These are phyloP conservation scores for Panus rudis DNA, from an alignment of 768 basidiomycete species.

Conservation along the genomic window DNA sequence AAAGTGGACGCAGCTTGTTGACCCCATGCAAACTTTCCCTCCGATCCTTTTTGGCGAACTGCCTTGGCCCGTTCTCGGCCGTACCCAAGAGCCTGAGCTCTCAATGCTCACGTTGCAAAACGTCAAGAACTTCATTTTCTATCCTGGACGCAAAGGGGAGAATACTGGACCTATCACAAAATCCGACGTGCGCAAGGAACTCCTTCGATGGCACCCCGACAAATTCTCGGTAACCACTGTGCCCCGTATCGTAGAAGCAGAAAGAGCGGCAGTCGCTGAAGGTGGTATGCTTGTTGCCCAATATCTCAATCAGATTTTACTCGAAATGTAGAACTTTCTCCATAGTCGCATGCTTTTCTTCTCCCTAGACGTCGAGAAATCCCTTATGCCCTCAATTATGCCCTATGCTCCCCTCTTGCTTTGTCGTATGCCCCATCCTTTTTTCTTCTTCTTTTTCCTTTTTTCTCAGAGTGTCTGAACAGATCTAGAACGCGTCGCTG, in stretches of 20 bases:
- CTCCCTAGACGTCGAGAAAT: too few relatives aligned
- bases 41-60: constrained; percentile 25
- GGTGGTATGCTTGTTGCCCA: background rate
- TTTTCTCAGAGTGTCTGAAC: too few relatives aligned
- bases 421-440: too few relatives aligned
- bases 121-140: constrained; percentile 33
- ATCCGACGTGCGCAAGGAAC: constrained; percentile 35
- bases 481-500: too few relatives aligned
- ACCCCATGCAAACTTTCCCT: background rate
- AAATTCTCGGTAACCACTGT: constrained; percentile 34
- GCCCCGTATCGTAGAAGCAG: background rate
- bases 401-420: too few relatives aligned
- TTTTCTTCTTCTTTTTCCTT: too few relatives aligned
- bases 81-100: constrained; percentile 13
- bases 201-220: constrained; percentile 51
- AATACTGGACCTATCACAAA: constrained; percentile 21
- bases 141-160: constrained; percentile 24
- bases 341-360: too few relatives aligned
- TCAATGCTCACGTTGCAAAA: constrained; percentile 28
- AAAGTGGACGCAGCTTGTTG: background rate
- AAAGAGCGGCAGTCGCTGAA: background rate
- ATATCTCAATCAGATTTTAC: too few relatives aligned
- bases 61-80: constrained; percentile 37
- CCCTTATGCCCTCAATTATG: too few relatives aligned
- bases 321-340: too few relatives aligned